Evolutionary conservation across 257 asterid genomes (phyloP).

Genomic region (Przewalskia tangutica): DNA sequence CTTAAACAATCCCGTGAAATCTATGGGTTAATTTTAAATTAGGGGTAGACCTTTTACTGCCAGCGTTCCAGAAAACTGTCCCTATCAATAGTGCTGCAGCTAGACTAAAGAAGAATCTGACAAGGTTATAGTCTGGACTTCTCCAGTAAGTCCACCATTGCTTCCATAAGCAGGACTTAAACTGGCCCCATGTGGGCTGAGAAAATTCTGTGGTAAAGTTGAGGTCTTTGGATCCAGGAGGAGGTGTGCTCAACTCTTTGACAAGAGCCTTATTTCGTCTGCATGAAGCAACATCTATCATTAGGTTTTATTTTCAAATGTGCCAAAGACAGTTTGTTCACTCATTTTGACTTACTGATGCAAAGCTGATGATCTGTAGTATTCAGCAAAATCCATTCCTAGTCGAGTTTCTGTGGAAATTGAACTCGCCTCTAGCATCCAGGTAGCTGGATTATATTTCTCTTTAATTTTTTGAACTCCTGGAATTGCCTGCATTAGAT

Average conservation of each 20-base stretch:
- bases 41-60: conserved; percentile 25
- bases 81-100: conserved; percentile 36
- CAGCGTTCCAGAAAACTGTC: conserved; percentile 36
- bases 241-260: conserved; percentile 27
- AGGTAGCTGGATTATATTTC: conserved; percentile 43
- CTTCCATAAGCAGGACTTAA: conserved; percentile 40
- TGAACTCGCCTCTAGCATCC: conserved; percentile 53
- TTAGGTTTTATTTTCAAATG: not conserved
- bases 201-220: conserved; percentile 31
- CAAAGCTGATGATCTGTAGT: conserved; percentile 37
- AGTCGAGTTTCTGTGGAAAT: conserved; percentile 27
- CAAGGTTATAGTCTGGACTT: conserved; percentile 44
- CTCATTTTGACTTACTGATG: conserved; percentile 21
- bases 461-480: conserved; percentile 36
- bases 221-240: conserved; percentile 31
- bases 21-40: not conserved
- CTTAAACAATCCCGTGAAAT: not conserved
- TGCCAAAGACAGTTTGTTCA: not conserved
- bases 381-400: conserved; percentile 40
- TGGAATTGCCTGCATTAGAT: conserved; percentile 24
- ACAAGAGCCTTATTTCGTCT: conserved; percentile 32
- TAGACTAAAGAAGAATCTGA: conserved; percentile 35
- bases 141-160: conserved; percentile 48
- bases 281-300: not conserved
- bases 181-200: conserved; percentile 39